Evolutionary conservation across 1,284 basidiomycete genomes (phyloP), one percentile per base, ranked within the genome.

Genomic region (Ustilago cynodontis): DNA sequence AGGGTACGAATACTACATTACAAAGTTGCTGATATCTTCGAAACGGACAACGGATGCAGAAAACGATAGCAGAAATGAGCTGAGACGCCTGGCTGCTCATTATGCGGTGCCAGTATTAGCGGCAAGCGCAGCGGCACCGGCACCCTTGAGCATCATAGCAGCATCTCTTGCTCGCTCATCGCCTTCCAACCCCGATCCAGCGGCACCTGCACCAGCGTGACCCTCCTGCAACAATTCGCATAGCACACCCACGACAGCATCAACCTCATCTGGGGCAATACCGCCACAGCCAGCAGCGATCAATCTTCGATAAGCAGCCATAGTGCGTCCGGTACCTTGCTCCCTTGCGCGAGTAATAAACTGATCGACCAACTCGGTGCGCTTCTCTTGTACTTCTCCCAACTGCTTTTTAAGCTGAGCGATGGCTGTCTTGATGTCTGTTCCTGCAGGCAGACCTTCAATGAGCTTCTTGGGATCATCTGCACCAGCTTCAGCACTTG

Each of bases 281-380:
- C 81, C 83, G 14, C 84, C 84, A 59, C 82, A 84, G 1, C 84
- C 82, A 5, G 82, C 82, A 1, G 81, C 80, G 50, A 86, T 85
- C 51, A 86, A 65, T 26, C 84, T 69, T n/a, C 84, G 73, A 71
- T 86, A 86, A 29, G 80, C 77, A 1, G 81, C 77, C 80, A 85
- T 84, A 16, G 77, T 81, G 53, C 63, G 73, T 13, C 83, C 84
- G 3, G 82, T 82, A 14, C 80, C 82, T 59, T 85, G 80, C 60
- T 80, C 78, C 39, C 71, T 59, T 28, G 80, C 79, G 13, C 68
- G 63, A 28, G 67, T 62, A 10, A 78, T 64, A 51, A 82, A 82
- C 24, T 49, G 68, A 29, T 68, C 71, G 20, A 81, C 61, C 49
- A 82, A 51, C 49, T 66, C 75, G 22, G 31, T 66, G 26, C 66